These are phyloP conservation scores for Monosporascus ibericus DNA, from an alignment of 2,329 filamentous ascomycete genomes.

Conservation along the genomic window DNA sequence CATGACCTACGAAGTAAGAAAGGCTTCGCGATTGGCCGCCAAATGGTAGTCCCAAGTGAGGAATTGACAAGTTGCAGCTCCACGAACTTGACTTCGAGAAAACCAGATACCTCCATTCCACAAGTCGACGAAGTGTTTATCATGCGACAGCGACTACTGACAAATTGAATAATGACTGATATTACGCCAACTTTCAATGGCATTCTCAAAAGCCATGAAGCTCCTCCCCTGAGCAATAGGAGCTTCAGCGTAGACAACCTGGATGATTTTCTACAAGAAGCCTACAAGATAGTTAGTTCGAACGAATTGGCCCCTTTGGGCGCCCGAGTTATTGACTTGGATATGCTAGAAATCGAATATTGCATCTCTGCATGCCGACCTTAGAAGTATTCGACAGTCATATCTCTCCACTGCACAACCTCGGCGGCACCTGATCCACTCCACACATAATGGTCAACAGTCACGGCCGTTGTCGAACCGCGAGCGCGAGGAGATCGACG, in stretches of 20 bases:
- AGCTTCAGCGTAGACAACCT: constrained; percentile 47
- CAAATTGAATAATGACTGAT: constrained; percentile 42
- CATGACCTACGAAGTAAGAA: too few species aligned
- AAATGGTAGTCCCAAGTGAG: too few species aligned
- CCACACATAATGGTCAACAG: constrained; percentile 36
- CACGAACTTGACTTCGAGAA: neutral
- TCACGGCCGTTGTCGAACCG: constrained; percentile 63
- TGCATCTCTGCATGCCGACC: constrained; percentile 68
- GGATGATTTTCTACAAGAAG: constrained; percentile 88
- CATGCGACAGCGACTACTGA: neutral
- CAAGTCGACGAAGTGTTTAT: neutral
- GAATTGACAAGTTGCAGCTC: too few species aligned
- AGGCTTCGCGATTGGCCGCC: too few species aligned
- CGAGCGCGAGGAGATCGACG: constrained; percentile 81
- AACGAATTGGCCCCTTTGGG: neutral
- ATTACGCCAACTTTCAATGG: constrained; percentile 65
- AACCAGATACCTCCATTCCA: neutral
- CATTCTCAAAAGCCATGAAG: constrained; percentile 55
- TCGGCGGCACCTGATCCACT: constrained; percentile 46
- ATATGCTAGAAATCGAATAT: constrained; percentile 70
- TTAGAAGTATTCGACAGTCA: constrained; percentile 76
- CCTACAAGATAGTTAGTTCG: constrained; percentile 74
- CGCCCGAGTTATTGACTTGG: constrained; percentile 2
- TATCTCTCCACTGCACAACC: constrained; percentile 80
- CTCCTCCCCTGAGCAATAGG: constrained; percentile 39